Evolutionary conservation across 257 asterid species (phyloP).

Genomic region (Handroanthus guayacan): DNA sequence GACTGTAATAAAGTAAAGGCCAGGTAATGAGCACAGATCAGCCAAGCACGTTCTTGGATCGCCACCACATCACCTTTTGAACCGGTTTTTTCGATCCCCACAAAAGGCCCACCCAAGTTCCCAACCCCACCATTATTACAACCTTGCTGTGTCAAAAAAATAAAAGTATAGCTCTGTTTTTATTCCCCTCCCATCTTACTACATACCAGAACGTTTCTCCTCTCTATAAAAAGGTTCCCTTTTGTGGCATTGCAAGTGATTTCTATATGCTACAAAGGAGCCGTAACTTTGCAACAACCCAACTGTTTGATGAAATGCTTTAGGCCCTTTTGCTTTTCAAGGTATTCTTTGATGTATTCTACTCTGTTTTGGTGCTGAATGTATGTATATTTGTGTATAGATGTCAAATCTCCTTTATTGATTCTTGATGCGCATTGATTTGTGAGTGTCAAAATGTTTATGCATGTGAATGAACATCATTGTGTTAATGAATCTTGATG

Average conservation of each 20-base stretch:
- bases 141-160: neutral
- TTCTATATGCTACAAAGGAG: conserved; percentile 26
- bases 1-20: conserved; percentile 19
- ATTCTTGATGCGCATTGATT: conserved; percentile 29
- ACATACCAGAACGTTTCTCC: neutral
- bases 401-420: neutral
- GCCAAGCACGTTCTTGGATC: conserved; percentile 69
- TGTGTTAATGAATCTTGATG: neutral
- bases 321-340: conserved; percentile 36
- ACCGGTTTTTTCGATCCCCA: conserved; percentile 55
- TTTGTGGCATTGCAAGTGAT: conserved; percentile 45
- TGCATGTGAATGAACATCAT: neutral
- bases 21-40: conserved; percentile 41
- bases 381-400: conserved; percentile 3
- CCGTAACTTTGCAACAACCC: conserved; percentile 9
- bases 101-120: no score
- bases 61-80: conserved; percentile 46
- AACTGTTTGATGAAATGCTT: conserved; percentile 2
- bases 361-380: neutral
- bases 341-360: conserved; percentile 31
- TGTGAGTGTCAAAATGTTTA: neutral
- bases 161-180: conserved; percentile 32
- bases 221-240: conserved; percentile 33
- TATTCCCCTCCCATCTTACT: conserved; percentile 5
- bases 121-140: conserved; percentile 26